These are phyloP conservation scores for Heliocybe sulcata DNA, from an alignment of 1,284 basidiomycete species.

Conservation along the genomic window DNA sequence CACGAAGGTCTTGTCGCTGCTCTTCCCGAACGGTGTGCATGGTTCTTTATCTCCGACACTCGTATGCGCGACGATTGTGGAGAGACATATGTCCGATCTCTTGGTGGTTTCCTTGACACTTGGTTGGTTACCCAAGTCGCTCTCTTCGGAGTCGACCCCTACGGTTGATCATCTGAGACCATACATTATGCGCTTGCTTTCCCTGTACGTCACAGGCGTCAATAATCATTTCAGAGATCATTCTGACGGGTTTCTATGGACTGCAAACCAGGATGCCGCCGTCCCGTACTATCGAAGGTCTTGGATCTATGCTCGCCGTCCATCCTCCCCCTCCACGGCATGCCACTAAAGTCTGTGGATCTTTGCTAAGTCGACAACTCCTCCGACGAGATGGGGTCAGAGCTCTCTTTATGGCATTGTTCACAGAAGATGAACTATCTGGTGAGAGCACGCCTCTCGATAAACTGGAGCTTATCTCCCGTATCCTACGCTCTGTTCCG, in stretches of 20 bases:
- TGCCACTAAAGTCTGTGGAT: conserved; percentile 48
- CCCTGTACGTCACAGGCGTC: conserved; percentile 37
- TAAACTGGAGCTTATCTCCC: conserved; percentile 61
- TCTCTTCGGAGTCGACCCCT: conserved; percentile 32
- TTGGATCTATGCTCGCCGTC: conserved; percentile 49
- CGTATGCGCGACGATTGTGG: conserved; percentile 55
- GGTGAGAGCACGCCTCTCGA: conserved; percentile 48
- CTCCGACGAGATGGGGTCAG: conserved; percentile 59
- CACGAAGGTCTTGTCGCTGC: conserved; percentile 34
- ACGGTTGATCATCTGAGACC: conserved; percentile 32
- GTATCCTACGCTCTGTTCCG: conserved; percentile 51
- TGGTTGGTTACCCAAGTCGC: conserved; percentile 61
- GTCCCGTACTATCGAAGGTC: conserved; percentile 54
- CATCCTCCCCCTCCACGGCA: conserved; percentile 34
- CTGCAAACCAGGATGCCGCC: conserved; percentile 43
- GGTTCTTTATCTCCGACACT: conserved; percentile 42
- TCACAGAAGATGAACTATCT: conserved; percentile 48
- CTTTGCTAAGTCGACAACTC: conserved; percentile 59
- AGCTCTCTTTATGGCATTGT: conserved; percentile 59
- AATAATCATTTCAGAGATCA: conserved; percentile 7
- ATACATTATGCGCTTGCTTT: conserved; percentile 45
- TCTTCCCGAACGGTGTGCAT: conserved; percentile 44
- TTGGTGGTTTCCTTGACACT: conserved; percentile 51
- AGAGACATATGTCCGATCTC: conserved; percentile 48
- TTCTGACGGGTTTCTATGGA: conserved; percentile 8